Base-by-base conservation (phyloP, 352 stramenopile species). In the Phytophthora foliorum region DNA sequence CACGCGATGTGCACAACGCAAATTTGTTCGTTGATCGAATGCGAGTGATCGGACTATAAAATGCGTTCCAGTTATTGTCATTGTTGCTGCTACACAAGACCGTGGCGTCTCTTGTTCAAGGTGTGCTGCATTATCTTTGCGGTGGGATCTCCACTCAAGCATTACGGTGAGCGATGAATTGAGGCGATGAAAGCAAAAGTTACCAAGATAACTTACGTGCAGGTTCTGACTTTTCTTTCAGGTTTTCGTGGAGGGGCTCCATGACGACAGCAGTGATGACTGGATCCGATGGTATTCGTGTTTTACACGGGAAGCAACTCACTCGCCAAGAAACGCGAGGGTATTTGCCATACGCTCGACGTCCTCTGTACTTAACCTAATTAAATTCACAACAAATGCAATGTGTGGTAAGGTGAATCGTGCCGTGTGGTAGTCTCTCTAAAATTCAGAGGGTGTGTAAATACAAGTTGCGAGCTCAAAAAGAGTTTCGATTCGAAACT, bases 121-220 rank as follows among this genome's bases (percentile, higher is more conserved):
- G n/a, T n/a, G n/a, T n/a, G n/a, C n/a, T n/a, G n/a, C n/a, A n/a
- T 67, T 31, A 56, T 53, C 22, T 66, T 66, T 27, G 22, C 48
- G 0, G 58, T 66, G 10, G 34, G 48, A 1, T 58, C 53, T 19
- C 45, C 36, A 4, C 58, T 66, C 16, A 36, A 58, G 27, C 58
- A 66, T 5, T 66, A 66, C 27, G 58, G 57, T 64, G 44, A 44
- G 41, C n/a, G n/a, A 38, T 24, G 49, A 25, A 55, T 27, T 42
- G 29, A 4, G 19, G 17, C n/a, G n/a, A 16, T 38, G 34, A 7
- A 19, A 7, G 32, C 17, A 6, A 29, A 25, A 22, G 10, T 44
- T 4, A 13, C 6, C 19, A 25, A 13, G 29, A 6, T 48, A 14
- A 41, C 31, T 56, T 19, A 7, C 22, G 11, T 25, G 25, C 27